A percentile compares a stretch with the other conserved stretches of the same genome.
These are phyloP conservation scores for Kwoniella botswanensis DNA, from an alignment of 768 basidiomycete genomes.

Conservation along the genomic window DNA sequence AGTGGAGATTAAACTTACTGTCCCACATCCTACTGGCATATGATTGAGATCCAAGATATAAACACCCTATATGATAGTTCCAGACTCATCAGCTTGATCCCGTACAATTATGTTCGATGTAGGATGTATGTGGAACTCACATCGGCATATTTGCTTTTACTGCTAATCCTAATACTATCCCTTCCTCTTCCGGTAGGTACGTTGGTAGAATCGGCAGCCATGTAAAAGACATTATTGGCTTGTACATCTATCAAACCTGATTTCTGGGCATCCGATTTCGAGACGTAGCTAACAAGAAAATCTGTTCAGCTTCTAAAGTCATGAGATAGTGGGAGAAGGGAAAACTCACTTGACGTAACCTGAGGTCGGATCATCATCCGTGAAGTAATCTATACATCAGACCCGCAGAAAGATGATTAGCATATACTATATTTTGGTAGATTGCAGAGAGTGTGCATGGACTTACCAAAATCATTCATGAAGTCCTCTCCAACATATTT, in stretches of 20 bases:
- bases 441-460: background rate
- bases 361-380: slow-evolving; percentile 52
- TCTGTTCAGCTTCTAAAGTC: background rate
- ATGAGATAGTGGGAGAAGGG: background rate
- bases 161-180: slow-evolving; percentile 52
- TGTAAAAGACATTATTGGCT: slow-evolving; percentile 41
- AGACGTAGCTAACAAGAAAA: slow-evolving; percentile 46
- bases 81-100: background rate
- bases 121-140: slow-evolving; percentile 27
- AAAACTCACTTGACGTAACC: slow-evolving; percentile 47
- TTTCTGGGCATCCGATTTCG: slow-evolving; percentile 35
- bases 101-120: too few species aligned
- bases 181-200: slow-evolving; percentile 50
- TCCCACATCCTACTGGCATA: slow-evolving; percentile 58
- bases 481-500: slow-evolving; percentile 51
- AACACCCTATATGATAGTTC: slow-evolving; percentile 43
- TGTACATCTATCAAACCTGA: slow-evolving; percentile 36
- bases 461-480: slow-evolving; percentile 47
- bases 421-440: background rate
- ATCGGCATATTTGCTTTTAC: slow-evolving; percentile 54
- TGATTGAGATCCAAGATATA: slow-evolving; percentile 57
- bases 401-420: background rate
- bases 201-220: slow-evolving; percentile 48
- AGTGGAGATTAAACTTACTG: slow-evolving; percentile 36
- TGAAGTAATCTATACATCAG: slow-evolving; percentile 47